Conservation (phyloP, 352 stramenopile species). For the Phytophthora ohioensis region DNA sequence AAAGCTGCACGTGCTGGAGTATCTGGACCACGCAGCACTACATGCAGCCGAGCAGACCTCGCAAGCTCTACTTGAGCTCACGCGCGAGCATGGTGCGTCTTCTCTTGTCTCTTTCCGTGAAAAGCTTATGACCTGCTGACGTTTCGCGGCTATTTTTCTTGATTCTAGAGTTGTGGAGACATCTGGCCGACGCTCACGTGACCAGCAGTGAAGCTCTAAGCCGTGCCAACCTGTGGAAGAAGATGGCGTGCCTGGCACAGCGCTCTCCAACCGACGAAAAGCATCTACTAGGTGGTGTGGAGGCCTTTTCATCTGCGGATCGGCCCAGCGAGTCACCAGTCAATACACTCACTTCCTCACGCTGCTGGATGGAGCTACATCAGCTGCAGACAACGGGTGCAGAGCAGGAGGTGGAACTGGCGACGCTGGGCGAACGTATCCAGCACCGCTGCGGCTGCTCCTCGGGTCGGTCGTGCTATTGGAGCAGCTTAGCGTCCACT, state of each 20-base stretch:
- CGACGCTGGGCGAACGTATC: slow-evolving; percentile 68
- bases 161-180: slow-evolving; percentile 57
- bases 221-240: slow-evolving; percentile 53
- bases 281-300: slow-evolving; percentile 49
- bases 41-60: slow-evolving; percentile 64
- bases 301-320: slow-evolving; percentile 65
- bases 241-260: slow-evolving; percentile 55
- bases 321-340: slow-evolving; percentile 57
- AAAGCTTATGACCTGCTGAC: slow-evolving; percentile 6
- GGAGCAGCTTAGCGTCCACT: slow-evolving; percentile 83
- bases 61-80: slow-evolving; percentile 39
- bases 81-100: slow-evolving; percentile 49
- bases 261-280: slow-evolving; percentile 43
- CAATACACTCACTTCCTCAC: slow-evolving; percentile 76
- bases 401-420: slow-evolving; percentile 46
- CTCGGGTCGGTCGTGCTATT: slow-evolving; percentile 80
- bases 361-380: slow-evolving; percentile 69
- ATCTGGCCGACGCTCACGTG: slow-evolving; percentile 29
- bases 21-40: slow-evolving; percentile 62
- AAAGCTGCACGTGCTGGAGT: slow-evolving; percentile 61
- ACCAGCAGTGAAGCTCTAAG: slow-evolving; percentile 36
- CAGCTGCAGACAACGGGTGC: slow-evolving; percentile 46
- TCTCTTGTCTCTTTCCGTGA: neutral
- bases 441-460: slow-evolving; percentile 80
- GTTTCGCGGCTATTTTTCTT: slow-evolving; percentile 20